Conservation (phyloP, 1,284 basidiomycete species). For the Ganoderma boninense region DNA sequence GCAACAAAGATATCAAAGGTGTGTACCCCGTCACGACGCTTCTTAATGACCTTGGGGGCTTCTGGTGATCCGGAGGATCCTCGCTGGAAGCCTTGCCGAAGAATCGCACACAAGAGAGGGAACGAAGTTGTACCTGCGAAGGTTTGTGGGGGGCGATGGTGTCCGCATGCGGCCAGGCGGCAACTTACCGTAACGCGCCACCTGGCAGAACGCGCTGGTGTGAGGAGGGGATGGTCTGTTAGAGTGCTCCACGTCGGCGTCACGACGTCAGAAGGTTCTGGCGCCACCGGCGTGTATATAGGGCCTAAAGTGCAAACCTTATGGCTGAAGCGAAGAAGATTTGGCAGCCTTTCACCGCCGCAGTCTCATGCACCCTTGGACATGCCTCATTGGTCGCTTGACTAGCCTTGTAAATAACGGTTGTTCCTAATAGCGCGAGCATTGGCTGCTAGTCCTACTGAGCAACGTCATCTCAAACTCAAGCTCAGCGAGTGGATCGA, state of each 20-base stretch:
- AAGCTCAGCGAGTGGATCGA: neutral
- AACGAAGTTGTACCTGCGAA: neutral
- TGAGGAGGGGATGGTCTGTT: neutral
- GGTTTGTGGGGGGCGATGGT: neutral
- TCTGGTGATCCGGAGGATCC: neutral
- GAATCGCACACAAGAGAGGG: neutral
- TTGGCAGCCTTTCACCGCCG: neutral
- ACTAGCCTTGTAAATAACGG: neutral
- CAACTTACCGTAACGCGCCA: neutral
- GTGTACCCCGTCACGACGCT: neutral
- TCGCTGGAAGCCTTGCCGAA: neutral
- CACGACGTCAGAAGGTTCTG: neutral
- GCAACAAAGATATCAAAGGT: conserved; percentile 3
- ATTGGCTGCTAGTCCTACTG: neutral
- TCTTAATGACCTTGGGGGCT: neutral
- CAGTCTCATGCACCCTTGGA: neutral
- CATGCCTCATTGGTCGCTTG: neutral
- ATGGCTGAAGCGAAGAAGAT: neutral
- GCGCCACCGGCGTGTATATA: neutral
- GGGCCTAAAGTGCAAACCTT: neutral
- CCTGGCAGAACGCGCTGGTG: neutral
- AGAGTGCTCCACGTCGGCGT: neutral
- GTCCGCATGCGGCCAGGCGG: neutral
- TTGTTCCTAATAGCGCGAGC: neutral
- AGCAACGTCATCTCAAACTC: neutral